These are phyloP conservation scores for Pythium myriotylum DNA, from an alignment of 352 stramenopile genomes.

Conservation along the genomic window DNA sequence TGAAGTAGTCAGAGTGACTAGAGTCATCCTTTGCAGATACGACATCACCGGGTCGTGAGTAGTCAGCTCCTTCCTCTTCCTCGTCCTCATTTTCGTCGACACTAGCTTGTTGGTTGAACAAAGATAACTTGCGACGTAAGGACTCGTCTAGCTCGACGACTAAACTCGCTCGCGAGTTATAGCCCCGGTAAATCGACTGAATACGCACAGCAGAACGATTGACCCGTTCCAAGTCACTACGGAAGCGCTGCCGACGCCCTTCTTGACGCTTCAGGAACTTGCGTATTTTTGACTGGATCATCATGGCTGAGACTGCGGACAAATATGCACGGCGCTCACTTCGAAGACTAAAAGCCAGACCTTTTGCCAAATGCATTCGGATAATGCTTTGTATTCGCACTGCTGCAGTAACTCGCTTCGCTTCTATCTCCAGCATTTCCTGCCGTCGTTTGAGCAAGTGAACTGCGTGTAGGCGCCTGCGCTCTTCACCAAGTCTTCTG, in stretches of 20 bases:
- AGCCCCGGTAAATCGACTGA: conserved; percentile 69
- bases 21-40: too few species aligned
- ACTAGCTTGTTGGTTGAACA: background rate
- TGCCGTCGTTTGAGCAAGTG: conserved; percentile 53
- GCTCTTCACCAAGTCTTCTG: conserved; percentile 50
- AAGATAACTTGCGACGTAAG: background rate
- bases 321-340: conserved; percentile 59
- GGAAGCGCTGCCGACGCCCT: conserved; percentile 43
- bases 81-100: background rate
- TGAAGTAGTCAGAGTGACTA: background rate
- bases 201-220: conserved; percentile 66
- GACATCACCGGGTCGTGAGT: background rate
- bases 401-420: conserved; percentile 38
- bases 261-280: conserved; percentile 52
- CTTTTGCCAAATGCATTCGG: conserved; percentile 45
- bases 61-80: background rate
- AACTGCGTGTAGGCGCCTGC: conserved; percentile 53
- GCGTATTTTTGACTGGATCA: conserved; percentile 74
- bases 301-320: conserved; percentile 56
- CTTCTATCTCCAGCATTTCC: conserved; percentile 53
- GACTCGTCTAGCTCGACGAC: conserved; percentile 30
- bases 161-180: conserved; percentile 53
- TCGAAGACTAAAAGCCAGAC: conserved; percentile 28
- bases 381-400: conserved; percentile 55
- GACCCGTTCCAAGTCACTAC: conserved; percentile 56